These are phyloP conservation scores for Saitozyma podzolica DNA, from an alignment of 768 basidiomycete species.

Conservation along the genomic window DNA sequence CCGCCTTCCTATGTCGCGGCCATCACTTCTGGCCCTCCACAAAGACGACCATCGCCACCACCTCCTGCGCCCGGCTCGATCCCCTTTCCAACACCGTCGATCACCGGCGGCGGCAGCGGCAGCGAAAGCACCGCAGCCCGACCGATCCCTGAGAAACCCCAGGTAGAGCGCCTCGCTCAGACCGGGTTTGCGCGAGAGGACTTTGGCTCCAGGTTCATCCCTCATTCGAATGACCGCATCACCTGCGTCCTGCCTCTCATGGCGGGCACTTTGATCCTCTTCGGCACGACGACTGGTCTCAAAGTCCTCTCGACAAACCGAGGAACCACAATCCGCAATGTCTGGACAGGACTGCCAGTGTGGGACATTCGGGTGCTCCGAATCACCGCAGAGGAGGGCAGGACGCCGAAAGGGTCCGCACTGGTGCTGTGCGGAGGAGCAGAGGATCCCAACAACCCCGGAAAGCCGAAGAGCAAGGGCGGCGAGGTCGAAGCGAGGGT, in stretches of 20 bases:
- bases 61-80: no score
- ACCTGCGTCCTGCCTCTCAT: conserved; percentile 18
- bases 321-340: conserved; percentile 6
- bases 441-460: conserved; percentile 13
- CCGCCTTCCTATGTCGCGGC: no score
- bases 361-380: conserved; percentile 23
- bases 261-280: conserved; percentile 14
- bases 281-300: conserved; percentile 24
- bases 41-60: no score
- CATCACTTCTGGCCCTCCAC: no score
- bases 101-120: no score
- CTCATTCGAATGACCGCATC: conserved; percentile 17
- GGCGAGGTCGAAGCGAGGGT: conserved; percentile 20
- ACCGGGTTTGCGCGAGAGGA: conserved; percentile 16
- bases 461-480: conserved; percentile 15
- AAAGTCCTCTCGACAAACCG: conserved; percentile 11
- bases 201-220: conserved; percentile 15
- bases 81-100: no score
- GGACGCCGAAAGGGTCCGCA: conserved; percentile 12
- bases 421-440: conserved; percentile 20
- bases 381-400: conserved; percentile 1
- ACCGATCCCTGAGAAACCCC: not conserved
- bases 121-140: no score
- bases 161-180: conserved; percentile 1
- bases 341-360: conserved; percentile 27